Base-by-base conservation (phyloP, 306 rosid genomes). In the Glycine soja region DNA sequence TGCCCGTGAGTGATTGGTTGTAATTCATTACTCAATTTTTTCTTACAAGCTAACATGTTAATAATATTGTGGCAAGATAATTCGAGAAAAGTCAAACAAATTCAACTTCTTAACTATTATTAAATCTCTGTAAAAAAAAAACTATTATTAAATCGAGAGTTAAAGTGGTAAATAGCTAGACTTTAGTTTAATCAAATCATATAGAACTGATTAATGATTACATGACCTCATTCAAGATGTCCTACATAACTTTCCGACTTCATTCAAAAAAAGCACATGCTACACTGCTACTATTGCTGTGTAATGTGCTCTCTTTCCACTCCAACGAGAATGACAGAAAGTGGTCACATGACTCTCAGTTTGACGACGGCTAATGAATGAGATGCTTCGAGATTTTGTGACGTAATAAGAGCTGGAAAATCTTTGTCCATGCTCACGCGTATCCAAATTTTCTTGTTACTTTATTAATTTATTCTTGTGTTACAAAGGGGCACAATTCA, bases 371-470 rank as follows among this genome's bases (percentile, higher is more conserved):
- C 83, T 66, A 51, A 65, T 65, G 54, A 78, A 74, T 71, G 59
- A 38, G 58, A 36, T 36, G 30, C 65, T 66, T 38, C 45, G 52
- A 84, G 81, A 79, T 79, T 79, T 73, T 67, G 62, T 79, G 83
- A 84, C 77, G 72, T 11, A 79, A 64, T 5, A 64, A 24, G 67
- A 66, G 10, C 15, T 10, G n/a, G 53, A 18, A 78, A 54, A 69
- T 84, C 81, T 68, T 73, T 79, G 19, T 73, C 48, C 84, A 56
- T 24, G 11, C 45, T 45, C 84, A 74, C 59, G 81, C 81, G 74
- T 76, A 78, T 38, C 68, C 12, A 70, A 5, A 57, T 68, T n/a
- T 34, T 34, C 11, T 4, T 7, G 5, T 30, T 48, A n/a, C 7
- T 6, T 61, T 78, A 51, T 4, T 63, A 3, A 13, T 32, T 14